Evolutionary conservation across 352 stramenopile species (phyloP), one percentile per base, ranked within the genome.

Genomic region (Phytopythium ostracodes): DNA sequence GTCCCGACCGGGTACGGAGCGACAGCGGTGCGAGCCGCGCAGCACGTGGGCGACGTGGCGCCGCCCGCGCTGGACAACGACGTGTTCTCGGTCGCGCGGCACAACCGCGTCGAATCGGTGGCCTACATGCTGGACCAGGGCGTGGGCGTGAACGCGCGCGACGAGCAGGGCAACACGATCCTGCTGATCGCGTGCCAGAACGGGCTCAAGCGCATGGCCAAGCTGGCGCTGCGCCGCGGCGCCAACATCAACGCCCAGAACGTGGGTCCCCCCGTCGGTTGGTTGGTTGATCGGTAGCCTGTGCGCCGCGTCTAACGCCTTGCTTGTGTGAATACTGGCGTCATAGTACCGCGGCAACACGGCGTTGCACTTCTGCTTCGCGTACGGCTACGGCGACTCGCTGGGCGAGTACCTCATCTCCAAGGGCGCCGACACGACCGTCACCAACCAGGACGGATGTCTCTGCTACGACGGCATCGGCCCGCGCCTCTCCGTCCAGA

Each of bases 171-270:
- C 29, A 97, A 97, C 72, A 96, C 87, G 35, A 68, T 97, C 35
- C 74, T 97, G 42, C 80, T 76, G 42, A 89, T 96, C 43, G 87
- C 88, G 24, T 97, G 89, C 56, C 89, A 97, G 67, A 97, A 97
- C 70, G 91, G 91, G 50, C 84, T 96, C 65, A 97, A 96, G 70
- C 82, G 87, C 50, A 91, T 96, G 60, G 80, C 73, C 55, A 97
- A 97, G 71, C 74, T 94, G 43, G 83, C 87, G 29, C 71, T 97
- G 29, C 81, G 88, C 25, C 71, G 81, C 44, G 89, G 88, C 25
- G 83, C 79, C 60, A 88, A 97, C 70, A 96, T 96, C 67, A 97
- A 97, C 73, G 82, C 68, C 52, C 75, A 78, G 29, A 97, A 97
- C 54, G 81, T 88, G 73, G 50, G 79, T 77, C 17, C 4, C 0